A percentile compares a stretch with the other conserved stretches of the same genome.
phyloP scores from a whole-genome alignment of 2,329 filamentous ascomycete species.

The Dactylellina cionopaga region DNA sequence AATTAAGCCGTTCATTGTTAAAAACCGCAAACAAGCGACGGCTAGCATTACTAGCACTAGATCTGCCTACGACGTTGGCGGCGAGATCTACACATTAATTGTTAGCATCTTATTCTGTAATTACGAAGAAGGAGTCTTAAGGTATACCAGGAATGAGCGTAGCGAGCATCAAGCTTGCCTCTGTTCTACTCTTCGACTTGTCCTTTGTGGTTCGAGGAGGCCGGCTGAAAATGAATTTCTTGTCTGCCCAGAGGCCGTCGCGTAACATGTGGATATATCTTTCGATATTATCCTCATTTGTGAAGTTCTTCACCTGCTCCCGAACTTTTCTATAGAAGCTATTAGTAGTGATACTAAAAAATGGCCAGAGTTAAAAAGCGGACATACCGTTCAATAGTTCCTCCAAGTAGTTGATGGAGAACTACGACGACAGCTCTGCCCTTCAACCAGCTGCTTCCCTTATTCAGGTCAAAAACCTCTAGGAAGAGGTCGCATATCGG shows the following conservation, averaged over 20 bases:
- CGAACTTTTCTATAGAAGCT: conserved; percentile 72
- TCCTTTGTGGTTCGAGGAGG: conserved; percentile 72
- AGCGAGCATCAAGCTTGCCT: conserved; percentile 87
- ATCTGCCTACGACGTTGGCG: conserved; percentile 88
- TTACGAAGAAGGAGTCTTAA: not conserved
- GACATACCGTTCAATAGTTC: conserved; percentile 81
- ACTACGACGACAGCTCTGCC: conserved; percentile 96
- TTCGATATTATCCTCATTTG: conserved; percentile 81
- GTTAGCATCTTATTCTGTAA: conserved; percentile 9
- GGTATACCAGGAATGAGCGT: conserved; percentile 75
- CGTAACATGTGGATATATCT: conserved; percentile 78
- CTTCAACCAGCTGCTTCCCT: conserved; percentile 95
- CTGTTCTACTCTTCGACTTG: conserved; percentile 81
- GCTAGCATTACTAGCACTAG: conserved; percentile 90
- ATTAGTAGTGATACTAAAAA: conserved; percentile 2
- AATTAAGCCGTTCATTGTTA: conserved; percentile 92
- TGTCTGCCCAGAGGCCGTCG: conserved; percentile 83
- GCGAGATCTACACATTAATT: conserved; percentile 74
- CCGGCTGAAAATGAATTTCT: conserved; percentile 62
- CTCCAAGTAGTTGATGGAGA: conserved; percentile 91
- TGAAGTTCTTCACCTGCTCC: conserved; percentile 77
- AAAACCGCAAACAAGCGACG: conserved; percentile 87
- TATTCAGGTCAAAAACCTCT: conserved; percentile 92
- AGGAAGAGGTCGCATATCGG: conserved; percentile 98
- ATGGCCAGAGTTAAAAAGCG: not conserved